Conservation (phyloP, 129 eudicot species). For the Daucus carota region DNA sequence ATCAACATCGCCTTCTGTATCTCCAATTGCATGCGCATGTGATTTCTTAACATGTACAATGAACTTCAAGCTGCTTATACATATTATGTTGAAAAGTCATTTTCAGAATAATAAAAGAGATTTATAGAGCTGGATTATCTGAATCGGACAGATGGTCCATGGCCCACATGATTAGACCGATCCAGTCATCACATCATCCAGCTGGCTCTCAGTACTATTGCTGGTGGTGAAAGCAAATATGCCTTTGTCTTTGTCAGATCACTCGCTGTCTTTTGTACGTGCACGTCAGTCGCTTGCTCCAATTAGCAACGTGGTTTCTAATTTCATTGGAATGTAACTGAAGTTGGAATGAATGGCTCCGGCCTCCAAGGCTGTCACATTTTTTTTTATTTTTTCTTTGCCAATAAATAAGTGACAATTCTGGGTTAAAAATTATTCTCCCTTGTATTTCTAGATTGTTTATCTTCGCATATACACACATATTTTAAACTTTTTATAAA, state of each 20-base stretch:
- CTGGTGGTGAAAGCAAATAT: background rate
- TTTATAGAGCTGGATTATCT: background rate
- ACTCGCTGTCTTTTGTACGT: background rate
- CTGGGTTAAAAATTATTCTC: too few species aligned
- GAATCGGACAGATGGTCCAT: background rate
- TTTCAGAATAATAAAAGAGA: background rate
- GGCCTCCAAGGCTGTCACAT: too few species aligned
- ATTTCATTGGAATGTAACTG: too few species aligned
- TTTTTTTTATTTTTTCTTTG: too few species aligned
- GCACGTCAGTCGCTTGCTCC: background rate
- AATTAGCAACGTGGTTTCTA: background rate
- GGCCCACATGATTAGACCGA: background rate
- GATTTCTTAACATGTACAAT: background rate
- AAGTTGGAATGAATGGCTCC: too few species aligned
- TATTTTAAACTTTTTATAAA: too few species aligned
- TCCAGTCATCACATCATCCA: slow-evolving; percentile 1
- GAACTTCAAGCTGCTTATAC: background rate
- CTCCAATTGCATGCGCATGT: background rate
- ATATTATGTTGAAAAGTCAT: background rate
- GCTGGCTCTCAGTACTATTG: background rate
- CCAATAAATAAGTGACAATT: too few species aligned
- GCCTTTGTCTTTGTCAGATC: background rate
- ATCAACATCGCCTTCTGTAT: too few species aligned
- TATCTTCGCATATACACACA: too few species aligned
- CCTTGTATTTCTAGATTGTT: too few species aligned